Base-by-base conservation (phyloP, 176 grass and related monocot genomes). In the Aegilops longissima region DNA sequence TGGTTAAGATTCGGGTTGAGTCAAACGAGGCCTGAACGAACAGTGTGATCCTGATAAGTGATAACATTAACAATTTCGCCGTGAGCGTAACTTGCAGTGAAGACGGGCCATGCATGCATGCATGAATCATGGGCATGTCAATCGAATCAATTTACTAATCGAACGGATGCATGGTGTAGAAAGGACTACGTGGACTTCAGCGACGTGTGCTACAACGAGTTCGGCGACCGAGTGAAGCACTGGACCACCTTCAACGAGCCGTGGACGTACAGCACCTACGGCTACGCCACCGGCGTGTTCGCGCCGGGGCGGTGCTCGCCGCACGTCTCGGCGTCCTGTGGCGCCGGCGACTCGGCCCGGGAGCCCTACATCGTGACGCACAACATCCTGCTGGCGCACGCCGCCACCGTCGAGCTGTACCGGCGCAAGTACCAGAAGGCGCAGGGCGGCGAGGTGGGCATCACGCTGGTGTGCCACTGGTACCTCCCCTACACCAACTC, bases 171-270 rank as follows among this genome's bases (percentile, higher is more conserved):
- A 64, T 64, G 24, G 3, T 6, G 63, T 77, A 97, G 93, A 61
- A 85, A 98, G 72, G 95, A 95, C 81, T 95, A 85, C 27, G 8
- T 82, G 35, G 89, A 92, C 61, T 98, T 84, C 40, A 83, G 83
- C 0, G 88, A 92, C 0, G 72, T 90, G 2, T 92, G 89, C 88
- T 98, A 93, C 85, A 80, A n/a, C 2, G 91, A 95, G 36, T 98
- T 98, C 47, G 93, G 95, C 66, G 93, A 95, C 70, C 83, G 93
- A 0, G 93, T 98, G n/a, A 90, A 98, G 83, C 51, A 76, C 83
- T 98, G 93, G 95, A 93, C 89, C n/a, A 98, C 88, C 0, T 90
- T 90, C 88, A 90, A 90, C 78, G 88, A 90, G 78, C 88, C 88
- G 0, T 90, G 78, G 78, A 86, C 83, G 12, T 90, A 86, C 83